A percentile compares a stretch with the other conserved stretches of the same genome.
Conservation (phyloP, 495 filamentous ascomycete genomes). For the Staphylotrichum tortipilum region DNA sequence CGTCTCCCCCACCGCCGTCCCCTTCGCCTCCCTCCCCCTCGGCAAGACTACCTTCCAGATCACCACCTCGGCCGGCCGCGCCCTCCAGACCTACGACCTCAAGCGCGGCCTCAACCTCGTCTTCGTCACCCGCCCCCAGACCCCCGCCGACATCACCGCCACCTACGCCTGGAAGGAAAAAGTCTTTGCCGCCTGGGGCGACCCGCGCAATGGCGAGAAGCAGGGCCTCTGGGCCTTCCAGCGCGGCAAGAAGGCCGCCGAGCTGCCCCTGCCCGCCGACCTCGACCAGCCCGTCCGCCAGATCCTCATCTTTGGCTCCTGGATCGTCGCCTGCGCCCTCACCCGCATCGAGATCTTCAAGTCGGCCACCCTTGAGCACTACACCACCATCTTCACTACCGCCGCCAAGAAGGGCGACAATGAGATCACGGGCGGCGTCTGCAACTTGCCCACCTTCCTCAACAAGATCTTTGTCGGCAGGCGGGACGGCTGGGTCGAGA, state of each 20-base stretch:
- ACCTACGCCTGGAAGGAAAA: conserved; percentile 81
- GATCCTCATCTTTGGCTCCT: conserved; percentile 77
- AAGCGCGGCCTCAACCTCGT: conserved; percentile 80
- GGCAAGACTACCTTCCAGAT: conserved; percentile 95
- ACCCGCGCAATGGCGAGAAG: conserved; percentile 35
- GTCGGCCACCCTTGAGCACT: conserved; percentile 72
- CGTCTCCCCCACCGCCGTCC: conserved; percentile 80
- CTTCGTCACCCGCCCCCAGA: conserved; percentile 85
- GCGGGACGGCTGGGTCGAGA: conserved; percentile 80
- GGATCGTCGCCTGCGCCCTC: conserved; percentile 74
- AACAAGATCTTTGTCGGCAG: conserved; percentile 92
- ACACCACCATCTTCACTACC: conserved; percentile 63
- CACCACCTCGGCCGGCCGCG: conserved; percentile 83
- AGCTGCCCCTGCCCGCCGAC: conserved; percentile 55
- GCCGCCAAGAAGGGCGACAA: conserved; percentile 40
- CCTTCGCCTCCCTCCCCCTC: conserved; percentile 78
- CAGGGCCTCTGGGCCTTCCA: conserved; percentile 90
- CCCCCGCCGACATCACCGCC: conserved; percentile 75
- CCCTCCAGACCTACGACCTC: conserved; percentile 90
- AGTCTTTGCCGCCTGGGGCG: conserved; percentile 79
- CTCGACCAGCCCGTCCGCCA: conserved; percentile 62
- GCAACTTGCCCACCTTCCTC: conserved; percentile 82
- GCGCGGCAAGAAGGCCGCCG: conserved; percentile 76
- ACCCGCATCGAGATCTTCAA: conserved; percentile 84
- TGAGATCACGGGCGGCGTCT: conserved; percentile 61